Conservation (phyloP, 345 rosid genomes). For the Acer yangbiense region DNA sequence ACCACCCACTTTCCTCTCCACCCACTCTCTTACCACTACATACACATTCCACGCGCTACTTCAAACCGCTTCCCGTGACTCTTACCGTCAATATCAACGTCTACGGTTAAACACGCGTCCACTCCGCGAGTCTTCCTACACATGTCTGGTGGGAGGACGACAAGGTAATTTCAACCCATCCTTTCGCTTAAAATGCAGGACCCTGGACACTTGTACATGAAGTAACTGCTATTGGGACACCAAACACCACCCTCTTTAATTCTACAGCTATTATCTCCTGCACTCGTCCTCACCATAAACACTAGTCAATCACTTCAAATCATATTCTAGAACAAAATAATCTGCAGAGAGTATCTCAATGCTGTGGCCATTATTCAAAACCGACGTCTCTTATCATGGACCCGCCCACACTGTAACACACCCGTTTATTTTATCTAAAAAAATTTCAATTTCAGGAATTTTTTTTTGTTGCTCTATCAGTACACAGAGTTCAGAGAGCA, state of each 20-base stretch:
- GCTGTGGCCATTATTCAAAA: not conserved
- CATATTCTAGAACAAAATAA: not conserved
- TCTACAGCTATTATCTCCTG: not conserved
- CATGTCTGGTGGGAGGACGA: conserved; percentile 29
- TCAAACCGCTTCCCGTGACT: not conserved
- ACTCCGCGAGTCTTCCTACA: not conserved
- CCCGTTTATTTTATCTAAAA: conserved; percentile 15
- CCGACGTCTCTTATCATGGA: not conserved
- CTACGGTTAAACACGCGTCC: not conserved
- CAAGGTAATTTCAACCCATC: conserved; percentile 17
- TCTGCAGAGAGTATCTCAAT: no score
- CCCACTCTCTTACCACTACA: no score
- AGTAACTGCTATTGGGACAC: conserved; percentile 36
- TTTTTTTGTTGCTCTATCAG: conserved; percentile 17
- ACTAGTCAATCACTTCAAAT: not conserved
- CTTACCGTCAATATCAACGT: conserved; percentile 17
- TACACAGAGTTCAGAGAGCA: conserved; percentile 17
- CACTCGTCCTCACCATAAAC: not conserved
- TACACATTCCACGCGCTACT: conserved; percentile 21
- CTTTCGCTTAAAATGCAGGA: conserved; percentile 29
- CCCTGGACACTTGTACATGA: conserved; percentile 36
- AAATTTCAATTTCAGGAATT: conserved; percentile 12
- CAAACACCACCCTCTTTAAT: conserved; percentile 26
- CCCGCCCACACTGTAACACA: not conserved
- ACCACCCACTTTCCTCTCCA: not conserved